Base-by-base conservation (phyloP, 116 monocot species). In the Iris pallida region DNA sequence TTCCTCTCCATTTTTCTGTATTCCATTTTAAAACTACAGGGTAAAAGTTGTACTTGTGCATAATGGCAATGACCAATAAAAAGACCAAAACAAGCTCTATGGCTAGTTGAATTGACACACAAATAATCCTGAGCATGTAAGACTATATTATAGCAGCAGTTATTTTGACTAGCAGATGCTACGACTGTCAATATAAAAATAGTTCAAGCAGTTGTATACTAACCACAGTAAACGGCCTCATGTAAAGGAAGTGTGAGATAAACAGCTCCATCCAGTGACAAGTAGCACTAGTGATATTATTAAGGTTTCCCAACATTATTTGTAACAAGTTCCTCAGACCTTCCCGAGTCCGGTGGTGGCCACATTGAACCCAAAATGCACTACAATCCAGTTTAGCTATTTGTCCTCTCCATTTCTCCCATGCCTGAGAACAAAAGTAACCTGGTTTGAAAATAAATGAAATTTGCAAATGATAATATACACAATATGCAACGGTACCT, bases 361-460 rank as follows among this genome's bases (percentile, higher is more conserved):
- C 60, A 68, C 97, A 97, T 56, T 97, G 92, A 76, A 90, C 79
- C 97, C 97, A 97, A 63, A 90, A 97, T 66, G 90, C 87, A 85
- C 89, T 92, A 58, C 80, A 85, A 5, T 97, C 83, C 30, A 97
- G 70, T 71, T 90, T 92, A 61, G 72, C 72, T 63, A 97, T 77
- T 19, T 92, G 89, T 4, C 76, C 79, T 16, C 81, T 78, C 97
- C 97, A 97, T 78, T 92, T 87, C 69, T 97, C 97, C 97, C 89
- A 87, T 57, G 92, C 85, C 97, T 97, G 74, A 6, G 20, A 65
- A 16, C 16, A 43, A n/a, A 79, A 48, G 52, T 53, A 72, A 51
- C 4, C 69, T 10, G 18, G 41, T 59, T 67, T 73, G 6, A 52
- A 47, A 16, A 46, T 47, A 6, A 67, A 74, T 67, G 66, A 7